Evolutionary conservation across 2,329 filamentous ascomycete genomes (phyloP).

Genomic region (Microascus cirrosus): DNA sequence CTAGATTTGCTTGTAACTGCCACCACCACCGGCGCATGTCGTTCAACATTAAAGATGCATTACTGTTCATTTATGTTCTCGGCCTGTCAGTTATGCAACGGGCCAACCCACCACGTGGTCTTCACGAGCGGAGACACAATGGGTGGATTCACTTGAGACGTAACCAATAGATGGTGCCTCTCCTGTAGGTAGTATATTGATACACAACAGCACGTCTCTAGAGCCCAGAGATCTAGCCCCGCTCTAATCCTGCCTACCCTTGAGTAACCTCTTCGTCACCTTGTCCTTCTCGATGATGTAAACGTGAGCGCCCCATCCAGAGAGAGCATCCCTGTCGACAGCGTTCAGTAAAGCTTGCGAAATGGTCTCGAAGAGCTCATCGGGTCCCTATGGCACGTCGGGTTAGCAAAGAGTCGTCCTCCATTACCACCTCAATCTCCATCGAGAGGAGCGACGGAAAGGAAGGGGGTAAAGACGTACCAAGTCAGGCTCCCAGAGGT

Average conservation of each 20-base stretch:
- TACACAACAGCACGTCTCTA: constrained; percentile 2
- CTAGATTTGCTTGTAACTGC: constrained; percentile 1
- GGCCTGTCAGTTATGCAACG: neutral
- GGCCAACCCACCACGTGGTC: neutral
- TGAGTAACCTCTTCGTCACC: constrained; percentile 96
- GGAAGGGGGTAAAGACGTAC: constrained; percentile 39
- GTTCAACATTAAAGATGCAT: neutral
- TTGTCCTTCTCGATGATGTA: constrained; percentile 99
- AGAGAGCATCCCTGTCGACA: constrained; percentile 90
- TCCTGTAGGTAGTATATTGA: constrained; percentile 3
- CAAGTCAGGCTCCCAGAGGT: constrained; percentile 93
- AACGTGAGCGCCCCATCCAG: constrained; percentile 96
- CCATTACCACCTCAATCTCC: neutral
- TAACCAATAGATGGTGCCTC: neutral
- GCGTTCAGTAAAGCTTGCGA: constrained; percentile 93
- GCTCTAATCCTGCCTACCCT: constrained; percentile 73
- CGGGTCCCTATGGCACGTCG: constrained; percentile 52
- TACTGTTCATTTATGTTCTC: neutral
- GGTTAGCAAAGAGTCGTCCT: neutral
- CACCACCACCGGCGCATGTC: neutral
- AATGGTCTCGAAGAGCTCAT: constrained; percentile 96
- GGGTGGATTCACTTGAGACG: neutral
- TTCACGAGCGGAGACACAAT: neutral
- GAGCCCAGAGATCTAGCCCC: constrained; percentile 4
- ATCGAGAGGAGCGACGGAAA: neutral